Percentiles rank a stretch among this genome's conserved stretches.
Conservation (phyloP, 768 basidiomycete genomes). For the Rhodotorula taiwanensis region DNA sequence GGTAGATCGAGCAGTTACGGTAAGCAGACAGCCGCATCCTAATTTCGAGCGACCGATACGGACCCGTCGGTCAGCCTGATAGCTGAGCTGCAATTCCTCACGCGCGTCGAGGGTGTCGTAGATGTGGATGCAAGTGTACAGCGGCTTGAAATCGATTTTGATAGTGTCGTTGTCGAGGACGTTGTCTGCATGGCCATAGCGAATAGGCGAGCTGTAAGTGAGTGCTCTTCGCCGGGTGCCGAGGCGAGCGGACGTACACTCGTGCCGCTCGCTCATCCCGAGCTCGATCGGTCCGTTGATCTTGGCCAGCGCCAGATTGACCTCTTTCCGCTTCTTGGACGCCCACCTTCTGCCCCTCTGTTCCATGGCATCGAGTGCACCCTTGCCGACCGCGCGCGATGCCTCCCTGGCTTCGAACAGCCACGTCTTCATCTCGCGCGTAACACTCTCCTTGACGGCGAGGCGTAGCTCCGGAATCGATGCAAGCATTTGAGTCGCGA, state of each 20-base stretch:
- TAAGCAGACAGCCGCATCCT: not conserved
- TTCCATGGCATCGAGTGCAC: slow-evolving; percentile 88
- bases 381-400: slow-evolving; percentile 72
- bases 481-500: slow-evolving; percentile 83
- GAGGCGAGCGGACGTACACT: slow-evolving; percentile 58
- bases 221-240: too few relatives aligned
- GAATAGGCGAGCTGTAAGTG: too few relatives aligned
- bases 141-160: slow-evolving; percentile 83
- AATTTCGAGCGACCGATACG: not conserved
- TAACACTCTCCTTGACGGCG: slow-evolving; percentile 88
- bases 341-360: slow-evolving; percentile 65
- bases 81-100: slow-evolving; percentile 79
- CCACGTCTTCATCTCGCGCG: slow-evolving; percentile 94
- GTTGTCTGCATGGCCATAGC: slow-evolving; percentile 64
- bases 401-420: slow-evolving; percentile 86
- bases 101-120: slow-evolving; percentile 85
- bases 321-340: slow-evolving; percentile 75
- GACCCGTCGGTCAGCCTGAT: slow-evolving; percentile 95
- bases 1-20: not conserved
- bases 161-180: slow-evolving; percentile 85
- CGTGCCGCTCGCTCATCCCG: slow-evolving; percentile 85
- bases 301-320: slow-evolving; percentile 72
- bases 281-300: slow-evolving; percentile 58
- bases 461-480: slow-evolving; percentile 81
- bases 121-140: slow-evolving; percentile 95